Evolutionary conservation across 2,329 filamentous ascomycete species (phyloP), one percentile per base, ranked within the genome.

Genomic region (Fusarium metavorans): DNA sequence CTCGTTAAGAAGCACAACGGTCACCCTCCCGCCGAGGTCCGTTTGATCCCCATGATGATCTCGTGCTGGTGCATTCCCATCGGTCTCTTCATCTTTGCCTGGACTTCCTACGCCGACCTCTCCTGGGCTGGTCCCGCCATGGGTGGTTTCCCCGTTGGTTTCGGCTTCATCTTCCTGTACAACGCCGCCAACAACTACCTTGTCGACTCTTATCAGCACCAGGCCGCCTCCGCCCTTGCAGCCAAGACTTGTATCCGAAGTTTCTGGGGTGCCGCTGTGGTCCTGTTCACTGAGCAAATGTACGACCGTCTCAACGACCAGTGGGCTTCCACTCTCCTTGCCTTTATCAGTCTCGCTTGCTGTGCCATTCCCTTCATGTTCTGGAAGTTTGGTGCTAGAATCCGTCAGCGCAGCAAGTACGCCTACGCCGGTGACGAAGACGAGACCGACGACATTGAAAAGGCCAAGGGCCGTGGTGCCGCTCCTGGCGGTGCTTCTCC

Each of bases 361-460:
- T 97, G 94, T 81, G 90, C 87, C 0, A 97, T 97, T 75, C 95
- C 95, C 0, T 97, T 92, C 81, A 82, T 94, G 30, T 97, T 98
- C 84, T 97, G 93, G 87, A 90, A 86, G 78, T 94, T 90, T 76
- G 95, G 95, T 5, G 93, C 91, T 18, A 81, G 82, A 6, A 97
- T 97, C 75, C 87, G 95, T 6, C 86, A 85, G 65, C 86, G 87
- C 68, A 94, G 91, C 78, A 92, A 90, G 82, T 97, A 91, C 80
- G 95, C 95, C 0, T 97, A 94, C 71, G 84, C 83, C n/a, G 88
- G 88, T 1, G 89, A 89, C 6, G 88, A 91, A 20, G 77, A 82
- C 35, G 71, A 73, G 27, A 81, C 66, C 41, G 78, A 77, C 9
- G 84, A 86, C 23, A 75, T 82, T 2, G 85, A 87, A 68, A 85